These are phyloP conservation scores for Flaveria robusta DNA, from an alignment of 129 eudicot genomes.

Conservation along the genomic window DNA sequence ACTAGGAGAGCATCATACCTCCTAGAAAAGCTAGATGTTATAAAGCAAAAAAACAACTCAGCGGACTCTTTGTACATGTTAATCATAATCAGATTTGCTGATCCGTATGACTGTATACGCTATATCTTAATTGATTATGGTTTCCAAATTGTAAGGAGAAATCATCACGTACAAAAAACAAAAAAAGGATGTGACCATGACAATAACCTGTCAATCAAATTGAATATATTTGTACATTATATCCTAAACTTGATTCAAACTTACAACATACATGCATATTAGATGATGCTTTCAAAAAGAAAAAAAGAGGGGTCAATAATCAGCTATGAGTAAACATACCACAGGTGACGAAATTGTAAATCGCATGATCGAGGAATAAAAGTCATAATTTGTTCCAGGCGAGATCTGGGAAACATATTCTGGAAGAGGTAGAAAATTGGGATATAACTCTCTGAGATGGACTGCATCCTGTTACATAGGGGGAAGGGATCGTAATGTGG, in stretches of 20 bases:
- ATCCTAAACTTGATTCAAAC: background rate
- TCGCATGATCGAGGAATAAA: conserved; percentile 74
- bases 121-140: background rate
- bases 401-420: conserved; percentile 74
- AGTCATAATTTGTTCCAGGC: conserved; percentile 93
- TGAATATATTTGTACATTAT: background rate
- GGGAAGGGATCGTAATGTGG: conserved; percentile 8
- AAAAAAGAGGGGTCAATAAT: conserved; percentile 7
- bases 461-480: conserved; percentile 50
- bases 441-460: conserved; percentile 59
- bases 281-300: background rate
- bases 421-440: conserved; percentile 78
- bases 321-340: conserved; percentile 49
- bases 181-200: background rate
- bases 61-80: background rate
- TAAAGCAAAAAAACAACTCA: background rate
- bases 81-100: conserved; percentile 9
- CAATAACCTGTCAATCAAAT: background rate
- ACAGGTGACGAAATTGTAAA: conserved; percentile 86
- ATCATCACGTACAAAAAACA: conserved; percentile 1
- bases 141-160: conserved; percentile 17
- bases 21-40: background rate
- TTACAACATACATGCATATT: background rate
- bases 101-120: background rate
- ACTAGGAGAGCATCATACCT: conserved; percentile 22